Percentiles rank a stretch among this genome's conserved stretches.
Evolutionary conservation across 2,329 filamentous ascomycete species (phyloP).

Genomic region (Aspergillus phoenicis): DNA sequence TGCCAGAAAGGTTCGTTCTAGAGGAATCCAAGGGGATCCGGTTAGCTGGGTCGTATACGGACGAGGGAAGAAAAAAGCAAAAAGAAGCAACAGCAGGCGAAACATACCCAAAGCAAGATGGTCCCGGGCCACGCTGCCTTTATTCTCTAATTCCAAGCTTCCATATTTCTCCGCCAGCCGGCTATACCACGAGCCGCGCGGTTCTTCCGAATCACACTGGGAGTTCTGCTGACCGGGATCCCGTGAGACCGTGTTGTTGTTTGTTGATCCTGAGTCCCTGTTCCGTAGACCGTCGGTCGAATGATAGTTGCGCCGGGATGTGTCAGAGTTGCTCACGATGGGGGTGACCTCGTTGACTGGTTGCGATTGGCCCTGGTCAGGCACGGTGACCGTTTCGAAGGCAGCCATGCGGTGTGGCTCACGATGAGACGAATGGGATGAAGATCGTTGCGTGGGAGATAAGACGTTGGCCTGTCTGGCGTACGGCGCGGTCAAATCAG

Average conservation of each 20-base stretch:
- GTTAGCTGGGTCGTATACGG: conserved; percentile 11
- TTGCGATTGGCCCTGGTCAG: conserved; percentile 20
- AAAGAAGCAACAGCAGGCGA: background rate
- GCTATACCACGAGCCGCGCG: conserved; percentile 49
- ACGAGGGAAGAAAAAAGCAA: background rate
- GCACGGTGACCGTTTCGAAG: conserved; percentile 24
- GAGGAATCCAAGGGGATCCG: background rate
- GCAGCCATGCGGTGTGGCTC: conserved; percentile 27
- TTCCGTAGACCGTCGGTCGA: conserved; percentile 32
- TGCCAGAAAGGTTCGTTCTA: conserved; percentile 69
- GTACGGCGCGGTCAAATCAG: conserved; percentile 30
- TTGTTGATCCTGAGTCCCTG: conserved; percentile 15
- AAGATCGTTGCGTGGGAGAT: conserved; percentile 28
- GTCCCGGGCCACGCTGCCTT: conserved; percentile 66
- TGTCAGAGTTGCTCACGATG: conserved; percentile 30
- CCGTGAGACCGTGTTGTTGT: conserved; percentile 14
- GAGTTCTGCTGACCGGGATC: conserved; percentile 8
- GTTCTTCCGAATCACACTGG: conserved; percentile 18
- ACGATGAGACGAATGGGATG: conserved; percentile 20
- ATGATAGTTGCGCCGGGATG: conserved; percentile 34
- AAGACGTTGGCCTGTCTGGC: conserved; percentile 22
- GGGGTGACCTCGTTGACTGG: conserved; percentile 35
- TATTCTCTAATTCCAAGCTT: conserved; percentile 65
- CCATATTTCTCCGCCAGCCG: conserved; percentile 61
- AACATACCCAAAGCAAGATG: conserved; percentile 63